Percentiles rank a stretch among this genome's conserved stretches.
Evolutionary conservation across 2,329 filamentous ascomycete genomes (phyloP).

Genomic region (Teratosphaeria epicoccoides): DNA sequence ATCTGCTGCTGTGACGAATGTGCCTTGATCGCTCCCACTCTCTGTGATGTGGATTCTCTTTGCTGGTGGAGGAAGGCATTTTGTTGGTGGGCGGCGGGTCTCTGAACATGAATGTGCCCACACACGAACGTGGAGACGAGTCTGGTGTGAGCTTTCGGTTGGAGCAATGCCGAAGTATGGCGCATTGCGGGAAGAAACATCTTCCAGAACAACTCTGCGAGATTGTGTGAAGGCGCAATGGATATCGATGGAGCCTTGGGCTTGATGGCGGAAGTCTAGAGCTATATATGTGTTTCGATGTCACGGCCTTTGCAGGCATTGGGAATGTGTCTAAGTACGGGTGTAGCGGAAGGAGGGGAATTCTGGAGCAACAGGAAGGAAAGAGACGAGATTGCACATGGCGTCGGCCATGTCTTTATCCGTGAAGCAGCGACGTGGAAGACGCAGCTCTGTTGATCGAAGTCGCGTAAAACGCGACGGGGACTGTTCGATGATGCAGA

Average conservation of each 20-base stretch:
- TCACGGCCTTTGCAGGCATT: background rate
- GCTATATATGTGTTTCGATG: background rate
- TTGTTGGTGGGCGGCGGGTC: background rate
- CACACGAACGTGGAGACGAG: background rate
- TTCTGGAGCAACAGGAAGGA: background rate
- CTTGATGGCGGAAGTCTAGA: background rate
- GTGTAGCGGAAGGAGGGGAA: background rate
- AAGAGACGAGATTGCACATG: background rate
- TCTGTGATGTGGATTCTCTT: background rate
- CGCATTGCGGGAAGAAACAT: background rate
- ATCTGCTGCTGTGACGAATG: slow-evolving; percentile 5
- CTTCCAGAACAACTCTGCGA: background rate
- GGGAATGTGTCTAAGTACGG: background rate
- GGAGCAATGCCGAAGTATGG: background rate
- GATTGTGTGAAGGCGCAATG: background rate
- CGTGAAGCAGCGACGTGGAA: background rate
- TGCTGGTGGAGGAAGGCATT: background rate
- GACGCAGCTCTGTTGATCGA: background rate
- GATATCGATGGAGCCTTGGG: background rate
- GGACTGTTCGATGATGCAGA: too few species aligned
- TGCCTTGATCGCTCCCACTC: background rate
- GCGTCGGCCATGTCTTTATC: background rate
- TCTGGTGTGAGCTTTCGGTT: background rate
- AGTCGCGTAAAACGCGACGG: too few species aligned
- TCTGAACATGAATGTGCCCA: background rate